Conservation (phyloP, 208 protist species). For the Porcisia hertigi region DNA sequence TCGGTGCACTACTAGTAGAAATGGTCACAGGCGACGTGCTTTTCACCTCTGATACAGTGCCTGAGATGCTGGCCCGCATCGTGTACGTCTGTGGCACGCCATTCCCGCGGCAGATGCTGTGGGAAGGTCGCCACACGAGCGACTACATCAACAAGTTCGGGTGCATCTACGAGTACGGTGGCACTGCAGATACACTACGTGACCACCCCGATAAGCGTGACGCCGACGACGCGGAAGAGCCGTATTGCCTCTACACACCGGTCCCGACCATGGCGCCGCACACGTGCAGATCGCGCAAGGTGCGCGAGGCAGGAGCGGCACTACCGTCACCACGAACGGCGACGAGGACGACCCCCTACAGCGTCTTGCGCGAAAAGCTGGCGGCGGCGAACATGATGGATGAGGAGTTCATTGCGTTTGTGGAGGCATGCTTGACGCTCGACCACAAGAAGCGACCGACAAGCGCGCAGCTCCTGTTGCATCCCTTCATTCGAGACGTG, state of each 20-base stretch:
- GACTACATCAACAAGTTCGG: slow-evolving; percentile 91
- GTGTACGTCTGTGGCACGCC: slow-evolving; percentile 87
- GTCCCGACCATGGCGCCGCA: slow-evolving; percentile 34
- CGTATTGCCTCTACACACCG: slow-evolving; percentile 85
- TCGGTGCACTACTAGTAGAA: slow-evolving; percentile 94
- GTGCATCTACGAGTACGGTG: slow-evolving; percentile 84
- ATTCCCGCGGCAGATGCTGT: slow-evolving; percentile 85
- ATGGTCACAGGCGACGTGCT: slow-evolving; percentile 94
- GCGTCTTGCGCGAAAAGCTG: slow-evolving; percentile 75
- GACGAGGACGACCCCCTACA: slow-evolving; percentile 44
- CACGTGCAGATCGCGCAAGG: slow-evolving; percentile 26
- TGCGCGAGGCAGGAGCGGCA: background rate
- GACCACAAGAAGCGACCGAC: slow-evolving; percentile 85
- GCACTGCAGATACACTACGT: slow-evolving; percentile 24
- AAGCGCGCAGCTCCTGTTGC: slow-evolving; percentile 72
- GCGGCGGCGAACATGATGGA: slow-evolving; percentile 70
- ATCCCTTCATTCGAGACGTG: slow-evolving; percentile 84
- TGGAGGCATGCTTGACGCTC: slow-evolving; percentile 83
- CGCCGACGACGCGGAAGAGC: slow-evolving; percentile 43
- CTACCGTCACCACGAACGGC: slow-evolving; percentile 8
- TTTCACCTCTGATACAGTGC: slow-evolving; percentile 94
- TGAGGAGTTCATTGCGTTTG: slow-evolving; percentile 85
- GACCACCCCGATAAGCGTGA: slow-evolving; percentile 11
- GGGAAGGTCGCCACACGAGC: slow-evolving; percentile 85
- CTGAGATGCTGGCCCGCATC: slow-evolving; percentile 94